Conservation (phyloP, 108 stramenopile species). For the Asterionellopsis glacialis region DNA sequence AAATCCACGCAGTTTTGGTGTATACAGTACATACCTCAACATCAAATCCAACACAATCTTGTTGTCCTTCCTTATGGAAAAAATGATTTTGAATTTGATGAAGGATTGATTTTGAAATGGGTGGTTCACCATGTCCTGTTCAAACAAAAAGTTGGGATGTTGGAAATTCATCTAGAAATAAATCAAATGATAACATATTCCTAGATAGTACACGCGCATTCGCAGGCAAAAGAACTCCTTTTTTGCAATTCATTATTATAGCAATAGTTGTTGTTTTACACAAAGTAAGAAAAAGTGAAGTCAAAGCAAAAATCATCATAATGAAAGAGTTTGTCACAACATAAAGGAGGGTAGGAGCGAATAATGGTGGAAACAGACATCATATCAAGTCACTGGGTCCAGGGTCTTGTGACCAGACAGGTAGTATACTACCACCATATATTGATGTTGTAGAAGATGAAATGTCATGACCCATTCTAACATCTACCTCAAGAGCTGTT, state of each 20-base stretch:
- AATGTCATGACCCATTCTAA: constrained; percentile 18
- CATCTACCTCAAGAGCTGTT: constrained; percentile 47
- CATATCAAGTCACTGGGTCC: background rate
- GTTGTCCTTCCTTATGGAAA: background rate
- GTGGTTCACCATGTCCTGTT: constrained; percentile 48
- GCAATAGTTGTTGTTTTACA: background rate
- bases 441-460: constrained; percentile 39
- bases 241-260: background rate
- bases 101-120: constrained; percentile 12
- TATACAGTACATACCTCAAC: no score
- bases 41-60: no score
- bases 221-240: constrained; percentile 36
- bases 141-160: constrained; percentile 29
- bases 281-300: background rate
- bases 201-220: constrained; percentile 43
- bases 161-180: constrained; percentile 26
- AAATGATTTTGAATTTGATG: constrained; percentile 16
- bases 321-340: background rate
- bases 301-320: background rate
- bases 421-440: constrained; percentile 23
- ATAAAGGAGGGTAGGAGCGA: background rate
- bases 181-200: constrained; percentile 22
- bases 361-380: background rate
- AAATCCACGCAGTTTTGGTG: no score
- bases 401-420: constrained; percentile 17